A percentile compares a stretch with the other conserved stretches of the same genome.
These are phyloP conservation scores for Penicillium salamii DNA, from an alignment of 495 filamentous ascomycete species.

Conservation along the genomic window DNA sequence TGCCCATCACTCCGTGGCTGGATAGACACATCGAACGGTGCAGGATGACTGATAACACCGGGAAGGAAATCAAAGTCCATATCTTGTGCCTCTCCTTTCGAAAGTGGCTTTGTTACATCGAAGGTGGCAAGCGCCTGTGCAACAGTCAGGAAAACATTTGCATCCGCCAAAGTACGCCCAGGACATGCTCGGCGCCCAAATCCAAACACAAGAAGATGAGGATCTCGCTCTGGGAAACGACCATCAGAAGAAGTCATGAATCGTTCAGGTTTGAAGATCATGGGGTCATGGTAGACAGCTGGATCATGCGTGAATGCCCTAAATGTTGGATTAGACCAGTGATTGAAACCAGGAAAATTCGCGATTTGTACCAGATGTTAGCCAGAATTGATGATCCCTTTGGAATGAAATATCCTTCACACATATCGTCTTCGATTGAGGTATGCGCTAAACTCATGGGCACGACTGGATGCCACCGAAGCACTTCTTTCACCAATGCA, in stretches of 20 bases:
- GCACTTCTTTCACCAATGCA: slow-evolving; percentile 38
- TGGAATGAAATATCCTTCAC: slow-evolving; percentile 50
- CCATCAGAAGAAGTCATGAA: slow-evolving; percentile 17
- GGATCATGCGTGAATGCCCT: slow-evolving; percentile 33
- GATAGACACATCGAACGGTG: slow-evolving; percentile 32
- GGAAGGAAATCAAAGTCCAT: slow-evolving; percentile 25
- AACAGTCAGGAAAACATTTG: slow-evolving; percentile 30
- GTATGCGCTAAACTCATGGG: slow-evolving; percentile 52
- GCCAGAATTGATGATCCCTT: slow-evolving; percentile 43
- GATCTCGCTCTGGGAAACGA: slow-evolving; percentile 32
- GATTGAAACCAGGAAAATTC: no score
- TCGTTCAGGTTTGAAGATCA: slow-evolving; percentile 34
- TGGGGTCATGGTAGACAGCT: slow-evolving; percentile 13
- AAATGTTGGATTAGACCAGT: not conserved
- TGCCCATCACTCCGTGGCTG: slow-evolving; percentile 29
- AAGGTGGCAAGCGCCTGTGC: slow-evolving; percentile 38
- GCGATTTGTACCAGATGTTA: slow-evolving; percentile 36
- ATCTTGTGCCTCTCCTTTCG: slow-evolving; percentile 29
- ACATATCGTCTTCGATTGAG: slow-evolving; percentile 52
- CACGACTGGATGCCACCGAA: slow-evolving; percentile 41
- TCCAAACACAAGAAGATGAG: slow-evolving; percentile 32
- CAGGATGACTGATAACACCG: slow-evolving; percentile 39
- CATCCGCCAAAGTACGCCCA: slow-evolving; percentile 35
- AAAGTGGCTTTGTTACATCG: slow-evolving; percentile 31
- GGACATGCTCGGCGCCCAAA: slow-evolving; percentile 41